Percentiles rank a stretch among this genome's conserved stretches.
phyloP scores from a whole-genome alignment of 192 early-diverging fungal species.

The Gryganskiella cystojenkinii region DNA sequence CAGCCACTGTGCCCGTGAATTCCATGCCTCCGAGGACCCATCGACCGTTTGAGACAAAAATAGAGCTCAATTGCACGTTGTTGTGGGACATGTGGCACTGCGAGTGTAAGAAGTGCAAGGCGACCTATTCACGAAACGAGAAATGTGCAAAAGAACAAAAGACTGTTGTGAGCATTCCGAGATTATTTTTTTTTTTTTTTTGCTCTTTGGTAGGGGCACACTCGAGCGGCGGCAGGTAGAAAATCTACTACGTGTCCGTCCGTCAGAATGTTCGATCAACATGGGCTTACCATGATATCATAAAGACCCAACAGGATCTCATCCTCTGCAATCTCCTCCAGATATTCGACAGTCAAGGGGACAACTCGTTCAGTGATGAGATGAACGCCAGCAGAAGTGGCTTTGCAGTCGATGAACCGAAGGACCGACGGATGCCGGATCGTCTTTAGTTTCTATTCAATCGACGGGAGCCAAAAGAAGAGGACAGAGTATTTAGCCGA shows the following conservation, averaged over 20 bases:
- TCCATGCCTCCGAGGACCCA: slow-evolving; percentile 52
- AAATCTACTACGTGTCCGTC: background rate
- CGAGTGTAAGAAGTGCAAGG: slow-evolving; percentile 50
- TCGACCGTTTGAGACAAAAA: slow-evolving; percentile 49
- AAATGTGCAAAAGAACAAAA: background rate
- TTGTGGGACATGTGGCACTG: slow-evolving; percentile 50
- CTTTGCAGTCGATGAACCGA: slow-evolving; percentile 49
- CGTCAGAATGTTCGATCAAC: background rate
- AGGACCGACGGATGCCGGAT: slow-evolving; percentile 51
- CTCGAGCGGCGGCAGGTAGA: background rate
- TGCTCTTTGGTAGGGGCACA: no score
- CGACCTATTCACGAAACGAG: slow-evolving; percentile 19
- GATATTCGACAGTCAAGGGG: slow-evolving; percentile 39
- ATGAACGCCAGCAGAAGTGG: slow-evolving; percentile 38
- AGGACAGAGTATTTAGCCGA: no score
- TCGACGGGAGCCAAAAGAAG: background rate
- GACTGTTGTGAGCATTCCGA: no score
- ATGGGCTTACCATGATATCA: slow-evolving; percentile 39
- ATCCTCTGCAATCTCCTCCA: slow-evolving; percentile 36
- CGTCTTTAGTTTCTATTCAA: slow-evolving; percentile 47
- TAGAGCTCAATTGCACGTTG: slow-evolving; percentile 45
- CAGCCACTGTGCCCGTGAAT: slow-evolving; percentile 42
- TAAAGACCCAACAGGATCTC: slow-evolving; percentile 48
- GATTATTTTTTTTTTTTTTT: no score
- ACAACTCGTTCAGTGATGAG: slow-evolving; percentile 43